These are phyloP conservation scores for Astrothelium subdiscretum DNA, from an alignment of 495 filamentous ascomycete genomes.

Conservation along the genomic window DNA sequence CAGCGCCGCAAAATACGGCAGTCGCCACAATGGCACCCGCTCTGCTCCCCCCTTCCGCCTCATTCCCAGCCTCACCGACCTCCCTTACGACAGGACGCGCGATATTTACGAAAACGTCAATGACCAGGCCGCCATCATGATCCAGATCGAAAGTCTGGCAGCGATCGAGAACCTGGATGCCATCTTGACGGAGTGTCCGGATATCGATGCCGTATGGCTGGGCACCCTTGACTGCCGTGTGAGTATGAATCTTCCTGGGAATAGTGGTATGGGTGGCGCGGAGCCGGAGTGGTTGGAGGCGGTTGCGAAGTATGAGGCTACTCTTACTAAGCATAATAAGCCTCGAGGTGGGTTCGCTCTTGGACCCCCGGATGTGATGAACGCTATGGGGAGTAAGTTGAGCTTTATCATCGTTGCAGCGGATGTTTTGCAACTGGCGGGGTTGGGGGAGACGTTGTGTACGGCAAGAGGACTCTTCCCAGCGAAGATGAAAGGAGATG, in stretches of 20 bases:
- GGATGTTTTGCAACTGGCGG: slow-evolving; percentile 26
- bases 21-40: slow-evolving; percentile 26
- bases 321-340: slow-evolving; percentile 33
- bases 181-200: slow-evolving; percentile 49
- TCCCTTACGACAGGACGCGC: slow-evolving; percentile 37
- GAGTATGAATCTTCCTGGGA: slow-evolving; percentile 33
- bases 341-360: background rate
- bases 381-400: slow-evolving; percentile 45
- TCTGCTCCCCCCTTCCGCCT: slow-evolving; percentile 26
- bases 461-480: background rate
- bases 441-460: background rate
- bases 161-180: slow-evolving; percentile 45
- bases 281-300: slow-evolving; percentile 39
- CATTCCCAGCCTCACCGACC: slow-evolving; percentile 29
- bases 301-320: slow-evolving; percentile 32
- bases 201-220: slow-evolving; percentile 32
- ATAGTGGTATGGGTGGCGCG: slow-evolving; percentile 42
- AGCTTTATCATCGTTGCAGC: slow-evolving; percentile 30
- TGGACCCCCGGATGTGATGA: slow-evolving; percentile 39
- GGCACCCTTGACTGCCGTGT: slow-evolving; percentile 37
- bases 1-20: slow-evolving; percentile 34
- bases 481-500: background rate
- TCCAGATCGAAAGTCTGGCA: slow-evolving; percentile 46
- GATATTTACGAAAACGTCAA: slow-evolving; percentile 36
- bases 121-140: slow-evolving; percentile 32